Evolutionary conservation across 139 green algal species (phyloP), one percentile per base, ranked within the genome.

Genomic region (Picochlorum sp.): DNA sequence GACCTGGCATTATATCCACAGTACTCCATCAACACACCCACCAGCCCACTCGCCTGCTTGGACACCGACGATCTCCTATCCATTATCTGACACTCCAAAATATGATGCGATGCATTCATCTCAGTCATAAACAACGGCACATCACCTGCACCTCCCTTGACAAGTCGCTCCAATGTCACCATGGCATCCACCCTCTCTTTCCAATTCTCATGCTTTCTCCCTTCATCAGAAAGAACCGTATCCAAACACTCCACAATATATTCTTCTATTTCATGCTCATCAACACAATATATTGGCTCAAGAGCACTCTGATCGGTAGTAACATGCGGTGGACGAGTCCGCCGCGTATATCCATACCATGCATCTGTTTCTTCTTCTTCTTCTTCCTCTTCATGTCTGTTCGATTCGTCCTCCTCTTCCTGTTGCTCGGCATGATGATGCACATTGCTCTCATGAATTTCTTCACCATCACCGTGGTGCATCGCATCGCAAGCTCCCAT

Each of bases 161-260:
- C 74, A 18, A 92, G 63, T 0, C 76, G 79, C 68, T 94, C 84
- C 44, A 94, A 38, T 11, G 79, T 72, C 57, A 84, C 55, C 79
- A 94, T 77, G 4, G 81, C 74, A 6, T 62, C 54, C 31, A 86
- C 73, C 21, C 81, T 72, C 20, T 67, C 51, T n/a, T 68, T 45
- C 75, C 73, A 85, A 4, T 44, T 41, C 34, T 41, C 34, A 41
- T 41, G 34, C 34, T 41, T 41, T 41, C 34, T 41, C 34, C 34
- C 26, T 44, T 24, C 15, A 15, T 66, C 31, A n/a, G 7, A 45
- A 16, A 24, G 38, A 24, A 72, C 28, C 15, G 20, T 18, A 62
- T 16, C 34, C 58, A 28, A 21, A 26, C n/a, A 24, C 63, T 28
- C 45, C 49, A 62, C 44, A 51, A 65, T 74, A 69, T 45, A 72